Percentiles rank a stretch among this genome's conserved stretches.
Conservation (phyloP, 768 basidiomycete species). For the Suillus subaureus region DNA sequence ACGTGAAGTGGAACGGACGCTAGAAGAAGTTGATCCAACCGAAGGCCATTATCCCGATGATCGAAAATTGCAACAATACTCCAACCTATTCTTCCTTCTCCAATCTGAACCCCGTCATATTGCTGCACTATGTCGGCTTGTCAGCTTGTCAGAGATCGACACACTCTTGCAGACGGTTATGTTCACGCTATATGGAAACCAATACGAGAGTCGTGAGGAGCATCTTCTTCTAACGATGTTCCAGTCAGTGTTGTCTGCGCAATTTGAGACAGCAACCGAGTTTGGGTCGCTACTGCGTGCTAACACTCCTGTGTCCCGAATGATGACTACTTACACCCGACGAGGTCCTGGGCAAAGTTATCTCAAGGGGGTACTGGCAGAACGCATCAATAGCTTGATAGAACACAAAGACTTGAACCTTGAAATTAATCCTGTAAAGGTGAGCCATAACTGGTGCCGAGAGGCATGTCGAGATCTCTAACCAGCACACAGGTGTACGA, state of each 20-base stretch:
- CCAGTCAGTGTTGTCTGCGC: conserved; percentile 96
- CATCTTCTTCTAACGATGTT: conserved; percentile 99
- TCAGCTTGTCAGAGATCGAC: conserved; percentile 95
- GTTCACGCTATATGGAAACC: conserved; percentile 99
- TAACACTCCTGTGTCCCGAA: conserved; percentile 98
- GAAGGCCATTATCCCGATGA: conserved; percentile 95
- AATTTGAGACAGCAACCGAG: conserved; percentile 98
- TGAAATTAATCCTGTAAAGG: conserved; percentile 99
- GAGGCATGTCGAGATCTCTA: not conserved
- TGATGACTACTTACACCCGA: conserved; percentile 99
- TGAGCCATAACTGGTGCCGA: conserved; percentile 29
- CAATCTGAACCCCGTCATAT: conserved; percentile 98
- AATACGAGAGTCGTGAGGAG: conserved; percentile 98
- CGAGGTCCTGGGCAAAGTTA: conserved; percentile 98
- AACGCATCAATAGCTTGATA: conserved; percentile 97
- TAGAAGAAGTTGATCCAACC: conserved; percentile 93
- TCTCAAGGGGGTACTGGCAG: conserved; percentile 95
- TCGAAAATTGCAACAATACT: conserved; percentile 92
- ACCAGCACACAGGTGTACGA: conserved; percentile 81
- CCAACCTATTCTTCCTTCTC: conserved; percentile 97
- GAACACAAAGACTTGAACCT: conserved; percentile 99
- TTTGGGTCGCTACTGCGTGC: conserved; percentile 98
- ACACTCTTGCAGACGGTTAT: conserved; percentile 99
- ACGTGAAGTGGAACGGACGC: conserved; percentile 91
- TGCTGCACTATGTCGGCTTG: conserved; percentile 93